Conservation (phyloP, 306 rosid genomes). For the Rosa lucieae region DNA sequence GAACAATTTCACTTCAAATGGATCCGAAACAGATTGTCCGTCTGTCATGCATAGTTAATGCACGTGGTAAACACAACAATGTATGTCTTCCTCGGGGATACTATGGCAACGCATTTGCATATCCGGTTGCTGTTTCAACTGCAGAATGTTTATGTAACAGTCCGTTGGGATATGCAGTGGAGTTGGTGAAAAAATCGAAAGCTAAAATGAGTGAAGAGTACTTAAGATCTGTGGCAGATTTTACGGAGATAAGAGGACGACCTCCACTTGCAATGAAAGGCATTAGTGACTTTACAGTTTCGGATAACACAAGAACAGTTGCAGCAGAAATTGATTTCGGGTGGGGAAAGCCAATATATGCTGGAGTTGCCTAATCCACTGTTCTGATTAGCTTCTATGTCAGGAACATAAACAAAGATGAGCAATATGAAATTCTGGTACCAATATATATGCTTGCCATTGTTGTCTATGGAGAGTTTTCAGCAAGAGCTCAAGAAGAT, state of each 20-base stretch:
- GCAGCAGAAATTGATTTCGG: too few relatives aligned
- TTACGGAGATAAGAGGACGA: constrained; percentile 29
- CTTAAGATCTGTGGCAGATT: constrained; percentile 39
- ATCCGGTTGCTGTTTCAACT: too few relatives aligned
- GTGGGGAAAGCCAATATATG: constrained; percentile 50
- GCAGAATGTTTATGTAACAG: too few relatives aligned
- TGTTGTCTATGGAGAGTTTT: constrained; percentile 38
- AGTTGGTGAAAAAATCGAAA: too few relatives aligned
- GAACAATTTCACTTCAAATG: too few relatives aligned
- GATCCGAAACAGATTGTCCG: too few relatives aligned
- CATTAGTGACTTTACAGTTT: constrained; percentile 15
- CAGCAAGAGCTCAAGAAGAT: constrained; percentile 7
- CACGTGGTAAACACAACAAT: too few relatives aligned
- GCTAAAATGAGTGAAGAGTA: too few relatives aligned
- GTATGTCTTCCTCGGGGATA: too few relatives aligned
- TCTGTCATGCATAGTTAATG: too few relatives aligned
- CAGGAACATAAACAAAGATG: constrained; percentile 9
- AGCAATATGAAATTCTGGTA: constrained; percentile 37
- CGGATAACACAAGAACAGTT: constrained; percentile 24
- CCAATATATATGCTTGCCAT: constrained; percentile 41
- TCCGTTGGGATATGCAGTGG: too few relatives aligned
- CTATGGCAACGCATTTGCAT: too few relatives aligned
- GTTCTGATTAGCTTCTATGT: constrained; percentile 14
- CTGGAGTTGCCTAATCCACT: constrained; percentile 23
- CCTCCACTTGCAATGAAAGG: background rate